Evolutionary conservation across 768 basidiomycete genomes (phyloP), one percentile per base, ranked within the genome.

Genomic region (Paxillus ammoniavirescens): DNA sequence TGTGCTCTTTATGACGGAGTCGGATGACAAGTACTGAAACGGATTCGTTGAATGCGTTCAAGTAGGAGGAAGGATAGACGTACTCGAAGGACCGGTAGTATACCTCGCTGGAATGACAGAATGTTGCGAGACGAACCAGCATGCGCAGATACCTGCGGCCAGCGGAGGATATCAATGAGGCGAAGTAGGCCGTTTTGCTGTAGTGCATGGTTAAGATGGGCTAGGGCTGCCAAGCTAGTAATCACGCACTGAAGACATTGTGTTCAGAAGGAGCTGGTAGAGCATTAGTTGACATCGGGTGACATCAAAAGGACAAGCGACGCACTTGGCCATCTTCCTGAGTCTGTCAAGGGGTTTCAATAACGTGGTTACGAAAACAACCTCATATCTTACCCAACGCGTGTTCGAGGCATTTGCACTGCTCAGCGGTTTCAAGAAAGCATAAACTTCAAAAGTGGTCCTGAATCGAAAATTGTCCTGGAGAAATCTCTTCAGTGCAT

Each of bases 31-130:
- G 62, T 83, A 84, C 83, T 86, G 41, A 38, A 14, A 49, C 4
- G 50, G 58, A 48, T 59, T 50, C 8, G 2, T 1, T 15, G n/a
- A 15, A 10, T 21, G 5, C 30, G 4, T 4, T 8, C 15, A 1
- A 35, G 17, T 28, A 38, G 6, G 26, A 30, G 15, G 9, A 7
- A 46, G 35, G 8, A 14, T 15, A 5, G 8, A 54, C 67, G 40
- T 54, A 83, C 84, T 33, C 76, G 68, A n/a, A 87, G 65, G 15
- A 87, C 56, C 0, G 80, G 80, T 6, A 86, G 58, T 55, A 78
- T 75, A 0, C 79, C 83, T 26, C 77, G 67, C 55, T 87, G 83
- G 53, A 87, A 88, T 2, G 86, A 86, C 8, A 87, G 70, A 0
- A 62, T 56, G 0, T 66, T 58, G 0, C 57, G 55, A 45, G 53